A percentile compares a stretch with the other conserved stretches of the same genome.
Evolutionary conservation across 108 stramenopile genomes (phyloP).

Genomic region (Fragilariopsis cylindrus): DNA sequence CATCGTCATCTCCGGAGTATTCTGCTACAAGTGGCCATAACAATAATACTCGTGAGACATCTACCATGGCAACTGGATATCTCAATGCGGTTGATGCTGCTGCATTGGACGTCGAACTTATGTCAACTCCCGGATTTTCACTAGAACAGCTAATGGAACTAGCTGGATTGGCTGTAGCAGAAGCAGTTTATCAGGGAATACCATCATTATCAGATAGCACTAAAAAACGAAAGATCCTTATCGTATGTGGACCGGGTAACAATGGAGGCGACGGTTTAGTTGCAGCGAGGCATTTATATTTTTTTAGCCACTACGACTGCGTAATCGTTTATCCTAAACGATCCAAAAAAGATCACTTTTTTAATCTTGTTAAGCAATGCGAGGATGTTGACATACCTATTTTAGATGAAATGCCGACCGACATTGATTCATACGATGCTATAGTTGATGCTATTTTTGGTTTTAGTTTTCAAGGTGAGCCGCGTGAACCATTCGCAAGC

Average conservation of each 20-base stretch:
- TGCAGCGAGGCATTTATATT: slow-evolving; percentile 92
- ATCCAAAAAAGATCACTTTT: slow-evolving; percentile 35
- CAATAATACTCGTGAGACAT: too few relatives aligned
- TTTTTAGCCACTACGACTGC: slow-evolving; percentile 83
- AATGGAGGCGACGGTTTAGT: slow-evolving; percentile 99
- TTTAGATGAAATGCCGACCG: slow-evolving; percentile 53
- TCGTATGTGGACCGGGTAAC: slow-evolving; percentile 95
- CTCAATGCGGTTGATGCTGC: slow-evolving; percentile 78
- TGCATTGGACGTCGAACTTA: slow-evolving; percentile 92
- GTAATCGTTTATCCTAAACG: slow-evolving; percentile 90
- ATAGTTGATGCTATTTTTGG: slow-evolving; percentile 99
- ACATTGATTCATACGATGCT: slow-evolving; percentile 18
- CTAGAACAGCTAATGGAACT: slow-evolving; percentile 99
- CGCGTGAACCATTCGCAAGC: slow-evolving; percentile 88
- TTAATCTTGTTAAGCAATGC: slow-evolving; percentile 89
- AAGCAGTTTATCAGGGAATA: slow-evolving; percentile 73
- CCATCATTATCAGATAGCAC: slow-evolving; percentile 15
- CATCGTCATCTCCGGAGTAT: not conserved
- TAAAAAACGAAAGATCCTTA: slow-evolving; percentile 37
- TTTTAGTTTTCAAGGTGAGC: slow-evolving; percentile 87
- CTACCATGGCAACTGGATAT: slow-evolving; percentile 49
- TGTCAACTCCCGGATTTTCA: slow-evolving; percentile 91
- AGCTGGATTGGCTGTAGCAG: slow-evolving; percentile 93
- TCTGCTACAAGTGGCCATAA: too few relatives aligned
- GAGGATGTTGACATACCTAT: slow-evolving; percentile 81